Evolutionary conservation across 208 protist genomes (phyloP).

Genomic region (Novymonas esmeraldas): DNA sequence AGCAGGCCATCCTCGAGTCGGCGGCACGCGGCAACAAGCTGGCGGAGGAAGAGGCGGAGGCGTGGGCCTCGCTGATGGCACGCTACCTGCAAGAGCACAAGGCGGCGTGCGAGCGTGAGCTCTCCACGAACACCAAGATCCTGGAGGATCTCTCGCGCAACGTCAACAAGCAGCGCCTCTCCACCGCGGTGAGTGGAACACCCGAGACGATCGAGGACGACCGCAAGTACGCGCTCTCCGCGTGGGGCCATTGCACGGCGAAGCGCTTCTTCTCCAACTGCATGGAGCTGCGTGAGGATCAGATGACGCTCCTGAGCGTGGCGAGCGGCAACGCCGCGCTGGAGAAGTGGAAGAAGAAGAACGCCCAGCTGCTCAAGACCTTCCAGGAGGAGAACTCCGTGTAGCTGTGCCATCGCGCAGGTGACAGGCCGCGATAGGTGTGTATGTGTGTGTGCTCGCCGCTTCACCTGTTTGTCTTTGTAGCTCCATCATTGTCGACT

Average conservation of each 20-base stretch:
- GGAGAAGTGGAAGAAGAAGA: constrained; percentile 54
- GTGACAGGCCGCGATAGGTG: neutral
- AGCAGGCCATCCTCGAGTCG: constrained; percentile 41
- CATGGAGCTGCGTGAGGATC: constrained; percentile 74
- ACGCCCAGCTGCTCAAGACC: constrained; percentile 31
- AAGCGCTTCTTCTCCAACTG: constrained; percentile 78
- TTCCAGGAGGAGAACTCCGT: constrained; percentile 31
- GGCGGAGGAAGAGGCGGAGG: constrained; percentile 51
- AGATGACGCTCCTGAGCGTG: constrained; percentile 41
- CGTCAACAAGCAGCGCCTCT: constrained; percentile 46
- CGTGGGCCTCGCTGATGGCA: constrained; percentile 37
- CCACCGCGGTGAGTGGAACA: constrained; percentile 25
- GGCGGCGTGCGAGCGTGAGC: constrained; percentile 33
- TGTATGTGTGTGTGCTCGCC: neutral
- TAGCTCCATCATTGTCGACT: neutral
- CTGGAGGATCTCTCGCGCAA: constrained; percentile 55
- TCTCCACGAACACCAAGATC: constrained; percentile 20
- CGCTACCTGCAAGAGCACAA: constrained; percentile 46
- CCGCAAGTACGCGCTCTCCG: constrained; percentile 54
- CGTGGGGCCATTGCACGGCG: constrained; percentile 68
- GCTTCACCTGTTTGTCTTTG: neutral
- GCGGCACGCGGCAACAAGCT: constrained; percentile 46
- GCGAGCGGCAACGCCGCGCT: constrained; percentile 42
- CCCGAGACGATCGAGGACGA: constrained; percentile 54
- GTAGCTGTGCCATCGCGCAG: neutral